A percentile compares a stretch with the other conserved stretches of the same genome.
Conservation (phyloP, 805 yeast genomes). For the Wickerhamomyces bisporus region DNA sequence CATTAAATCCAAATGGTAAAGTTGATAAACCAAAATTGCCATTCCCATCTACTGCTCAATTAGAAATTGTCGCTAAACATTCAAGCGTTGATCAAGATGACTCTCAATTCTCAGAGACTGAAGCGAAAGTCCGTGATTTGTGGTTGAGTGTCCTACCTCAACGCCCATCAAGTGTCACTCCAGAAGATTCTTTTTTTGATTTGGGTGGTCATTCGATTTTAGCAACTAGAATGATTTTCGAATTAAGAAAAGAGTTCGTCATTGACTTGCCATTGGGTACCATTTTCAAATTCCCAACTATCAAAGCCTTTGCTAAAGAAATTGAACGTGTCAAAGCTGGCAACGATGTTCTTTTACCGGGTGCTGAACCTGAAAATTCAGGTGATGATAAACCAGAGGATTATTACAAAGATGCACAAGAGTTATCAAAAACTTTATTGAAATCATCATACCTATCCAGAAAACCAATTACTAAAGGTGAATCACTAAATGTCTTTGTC, state of each 20-base stretch:
- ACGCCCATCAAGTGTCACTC: conserved; percentile 70
- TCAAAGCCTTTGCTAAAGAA: conserved; percentile 70
- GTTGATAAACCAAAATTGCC: conserved; percentile 96
- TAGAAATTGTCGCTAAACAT: conserved; percentile 65
- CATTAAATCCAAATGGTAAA: conserved; percentile 97
- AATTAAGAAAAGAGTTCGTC: conserved; percentile 69
- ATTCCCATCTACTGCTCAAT: conserved; percentile 86
- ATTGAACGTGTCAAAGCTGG: conserved; percentile 53
- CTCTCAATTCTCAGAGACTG: conserved; percentile 55
- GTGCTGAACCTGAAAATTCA: conserved; percentile 17
- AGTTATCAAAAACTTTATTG: conserved; percentile 37
- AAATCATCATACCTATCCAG: conserved; percentile 41
- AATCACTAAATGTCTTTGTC: conserved; percentile 60
- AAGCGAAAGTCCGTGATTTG: conserved; percentile 65
- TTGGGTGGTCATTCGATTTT: conserved; percentile 97
- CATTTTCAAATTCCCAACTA: conserved; percentile 85
- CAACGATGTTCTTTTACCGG: conserved; percentile 41
- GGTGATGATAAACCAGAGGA: conserved; percentile 29
- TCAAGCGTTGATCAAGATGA: conserved; percentile 37
- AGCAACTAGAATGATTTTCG: conserved; percentile 96
- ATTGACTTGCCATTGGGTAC: conserved; percentile 87
- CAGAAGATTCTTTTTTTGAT: conserved; percentile 89
- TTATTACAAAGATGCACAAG: conserved; percentile 73
- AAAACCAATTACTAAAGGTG: conserved; percentile 28
- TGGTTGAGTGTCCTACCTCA: conserved; percentile 87